Evolutionary conservation across 2,329 filamentous ascomycete species (phyloP).

Genomic region (Blastomyces gilchristii): DNA sequence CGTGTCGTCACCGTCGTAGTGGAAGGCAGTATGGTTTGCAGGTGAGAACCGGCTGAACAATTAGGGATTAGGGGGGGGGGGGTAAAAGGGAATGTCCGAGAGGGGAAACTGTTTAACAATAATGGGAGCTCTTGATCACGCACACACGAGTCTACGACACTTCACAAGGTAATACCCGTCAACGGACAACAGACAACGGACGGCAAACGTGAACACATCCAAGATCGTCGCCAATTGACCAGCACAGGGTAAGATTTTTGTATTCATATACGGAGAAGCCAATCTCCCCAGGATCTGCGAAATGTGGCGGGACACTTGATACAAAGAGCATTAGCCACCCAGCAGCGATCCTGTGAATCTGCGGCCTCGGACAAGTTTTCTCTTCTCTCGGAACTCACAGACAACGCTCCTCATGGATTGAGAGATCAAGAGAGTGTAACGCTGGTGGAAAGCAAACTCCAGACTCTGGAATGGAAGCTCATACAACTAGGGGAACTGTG

Average conservation of each 20-base stretch:
- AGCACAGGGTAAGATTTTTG: background rate
- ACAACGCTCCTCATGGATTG: background rate
- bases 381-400: constrained; percentile 1
- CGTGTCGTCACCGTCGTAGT: background rate
- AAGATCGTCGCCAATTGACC: constrained; percentile 3
- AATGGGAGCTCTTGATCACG: background rate
- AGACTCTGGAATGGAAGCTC: background rate
- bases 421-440: background rate
- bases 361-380: background rate
- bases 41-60: background rate
- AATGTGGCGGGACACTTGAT: constrained; percentile 3
- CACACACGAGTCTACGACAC: background rate
- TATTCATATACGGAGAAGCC: constrained; percentile 3
- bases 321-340: constrained; percentile 8
- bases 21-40: background rate
- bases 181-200: background rate
- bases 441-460: background rate
- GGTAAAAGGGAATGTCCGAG: background rate
- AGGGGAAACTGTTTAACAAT: background rate
- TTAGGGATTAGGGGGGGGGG: background rate
- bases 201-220: constrained; percentile 2
- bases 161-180: background rate
- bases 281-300: constrained; percentile 8
- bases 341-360: constrained; percentile 1
- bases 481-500: constrained; percentile 1